Base-by-base conservation (phyloP, 768 basidiomycete species). In the Gymnopilus junonius region DNA sequence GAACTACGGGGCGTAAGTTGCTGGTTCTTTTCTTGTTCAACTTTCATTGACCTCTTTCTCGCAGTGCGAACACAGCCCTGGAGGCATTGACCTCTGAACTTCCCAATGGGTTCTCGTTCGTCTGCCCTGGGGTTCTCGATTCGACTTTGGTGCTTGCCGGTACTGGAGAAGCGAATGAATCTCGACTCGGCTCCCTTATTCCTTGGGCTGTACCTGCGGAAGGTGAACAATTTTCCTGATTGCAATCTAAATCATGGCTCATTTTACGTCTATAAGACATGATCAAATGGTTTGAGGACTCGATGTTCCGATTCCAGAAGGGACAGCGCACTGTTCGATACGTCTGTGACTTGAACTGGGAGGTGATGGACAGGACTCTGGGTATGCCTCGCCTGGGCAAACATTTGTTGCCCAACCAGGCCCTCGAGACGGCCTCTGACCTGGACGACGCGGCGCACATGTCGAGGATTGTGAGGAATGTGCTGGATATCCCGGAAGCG, bases 271-370 rank as follows among this genome's bases (percentile, higher is more conserved):
- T 8, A 35, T 69, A 70, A 76, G 46, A 68, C 75, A 40, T 76
- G 72, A 64, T 63, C 57, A 63, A 67, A 25, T 77, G 70, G 65
- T 65, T 77, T 29, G 73, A 70, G 45, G 73, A 81, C 51, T 77
- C 73, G 8, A 69, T 81, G 27, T 60, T 21, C 8, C 69, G 69
- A 48, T 62, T 79, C 29, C 67, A 62, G 32, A 61, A 62, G 14
- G 71, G 67, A 34, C 67, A 63, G 12, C 64, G 67, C 14, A 62
- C 70, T 37, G 61, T 59, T 27, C 62, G 65, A 23, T 78, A 79
- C 59, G 69, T 79, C 45, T 78, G 78, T 0, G 72, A 75, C 43
- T 63, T 79, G 25, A 69, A 76, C 34, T 77, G 77, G 77, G 61
- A 62, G 21, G 62, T 57, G 34, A 61, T 76, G 20, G 66, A 72